phyloP scores from a whole-genome alignment of 176 grass and related monocot genomes.

The Phyllostachys edulis region DNA sequence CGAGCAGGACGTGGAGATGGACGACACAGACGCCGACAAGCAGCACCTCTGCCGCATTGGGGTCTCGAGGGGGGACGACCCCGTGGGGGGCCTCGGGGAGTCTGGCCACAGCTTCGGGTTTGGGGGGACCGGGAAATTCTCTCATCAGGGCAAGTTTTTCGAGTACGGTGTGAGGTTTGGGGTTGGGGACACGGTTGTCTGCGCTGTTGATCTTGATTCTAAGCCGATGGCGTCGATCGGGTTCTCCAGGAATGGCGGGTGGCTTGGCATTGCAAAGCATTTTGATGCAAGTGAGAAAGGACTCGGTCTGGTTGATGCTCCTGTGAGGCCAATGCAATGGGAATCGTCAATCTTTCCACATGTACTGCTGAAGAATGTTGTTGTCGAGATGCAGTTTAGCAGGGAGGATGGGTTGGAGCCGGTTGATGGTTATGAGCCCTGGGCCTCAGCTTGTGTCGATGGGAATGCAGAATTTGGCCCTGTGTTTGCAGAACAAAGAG shows the following conservation, averaged over 20 bases:
- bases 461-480: constrained; percentile 44
- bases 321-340: constrained; percentile 36
- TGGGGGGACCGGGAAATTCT: constrained; percentile 69
- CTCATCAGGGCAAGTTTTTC: constrained; percentile 39
- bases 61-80: constrained; percentile 45
- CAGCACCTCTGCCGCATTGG: constrained; percentile 65
- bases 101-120: constrained; percentile 55
- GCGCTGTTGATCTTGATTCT: constrained; percentile 56
- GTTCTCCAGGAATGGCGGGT: constrained; percentile 56
- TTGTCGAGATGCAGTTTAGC: constrained; percentile 57
- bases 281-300: constrained; percentile 46
- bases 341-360: constrained; percentile 63
- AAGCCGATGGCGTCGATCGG: constrained; percentile 53
- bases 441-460: constrained; percentile 32
- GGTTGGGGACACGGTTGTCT: constrained; percentile 59
- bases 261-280: constrained; percentile 43
- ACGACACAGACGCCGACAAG: constrained; percentile 39
- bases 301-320: constrained; percentile 40
- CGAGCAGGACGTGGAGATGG: constrained; percentile 59
- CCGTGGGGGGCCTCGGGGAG: constrained; percentile 57
- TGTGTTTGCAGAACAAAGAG: constrained; percentile 30
- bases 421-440: constrained; percentile 56
- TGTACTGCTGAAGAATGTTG: constrained; percentile 66
- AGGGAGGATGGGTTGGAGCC: constrained; percentile 53
- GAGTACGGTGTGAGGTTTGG: constrained; percentile 52